Conservation (phyloP, 2,329 filamentous ascomycete genomes). For the Aspergillus sp. region DNA sequence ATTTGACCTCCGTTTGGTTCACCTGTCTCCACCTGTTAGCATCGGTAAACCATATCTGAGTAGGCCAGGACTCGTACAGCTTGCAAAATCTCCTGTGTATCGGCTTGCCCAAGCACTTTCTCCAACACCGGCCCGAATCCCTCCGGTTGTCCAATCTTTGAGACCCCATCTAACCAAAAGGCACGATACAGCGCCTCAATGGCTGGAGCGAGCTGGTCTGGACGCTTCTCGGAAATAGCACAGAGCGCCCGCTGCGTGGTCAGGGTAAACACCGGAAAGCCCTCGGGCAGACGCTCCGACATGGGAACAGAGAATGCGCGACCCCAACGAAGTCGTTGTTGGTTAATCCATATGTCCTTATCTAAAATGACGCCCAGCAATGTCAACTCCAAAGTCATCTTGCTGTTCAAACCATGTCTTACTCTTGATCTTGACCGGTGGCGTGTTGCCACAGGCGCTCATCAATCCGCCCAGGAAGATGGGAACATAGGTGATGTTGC, state of each 20-base stretch:
- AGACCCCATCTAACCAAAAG: conserved; percentile 52
- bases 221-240: conserved; percentile 46
- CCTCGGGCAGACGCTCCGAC: conserved; percentile 40
- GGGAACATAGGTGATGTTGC: conserved; percentile 57
- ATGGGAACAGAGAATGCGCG: conserved; percentile 57
- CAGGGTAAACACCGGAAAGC: conserved; percentile 56
- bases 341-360: conserved; percentile 58
- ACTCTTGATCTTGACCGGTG: conserved; percentile 60
- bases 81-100: conserved; percentile 43
- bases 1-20: conserved; percentile 46
- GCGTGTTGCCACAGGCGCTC: conserved; percentile 54
- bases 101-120: conserved; percentile 46
- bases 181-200: conserved; percentile 51
- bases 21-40: conserved; percentile 17
- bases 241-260: conserved; percentile 53
- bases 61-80: conserved; percentile 32
- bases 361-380: conserved; percentile 40
- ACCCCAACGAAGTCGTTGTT: conserved; percentile 56
- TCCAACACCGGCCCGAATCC: conserved; percentile 47
- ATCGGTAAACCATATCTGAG: not conserved
- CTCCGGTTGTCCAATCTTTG: conserved; percentile 45
- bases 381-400: not conserved
- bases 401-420: conserved; percentile 12
- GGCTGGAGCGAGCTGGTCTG: conserved; percentile 40
- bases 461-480: conserved; percentile 62